Evolutionary conservation across 2,329 filamentous ascomycete species (phyloP).

Genomic region (Fusarium gaditjirri): DNA sequence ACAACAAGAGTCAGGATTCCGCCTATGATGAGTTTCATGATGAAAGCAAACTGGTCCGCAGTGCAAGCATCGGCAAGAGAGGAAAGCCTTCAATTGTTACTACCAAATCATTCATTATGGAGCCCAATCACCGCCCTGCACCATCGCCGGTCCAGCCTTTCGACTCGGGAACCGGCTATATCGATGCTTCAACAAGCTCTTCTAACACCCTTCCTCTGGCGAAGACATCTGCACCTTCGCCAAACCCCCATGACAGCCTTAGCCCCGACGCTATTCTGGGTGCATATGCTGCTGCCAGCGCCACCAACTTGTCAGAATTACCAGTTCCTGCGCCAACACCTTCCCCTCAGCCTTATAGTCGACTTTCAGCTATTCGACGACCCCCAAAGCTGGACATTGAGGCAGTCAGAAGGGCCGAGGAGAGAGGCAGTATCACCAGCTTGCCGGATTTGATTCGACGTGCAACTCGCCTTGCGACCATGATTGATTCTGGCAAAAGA

Average conservation of each 20-base stretch:
- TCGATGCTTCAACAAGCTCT: conserved; percentile 60
- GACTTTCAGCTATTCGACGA: conserved; percentile 65
- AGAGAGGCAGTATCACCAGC: conserved; percentile 89
- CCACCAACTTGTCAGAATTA: conserved; percentile 53
- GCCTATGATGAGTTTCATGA: conserved; percentile 61
- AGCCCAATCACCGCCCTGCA: conserved; percentile 44
- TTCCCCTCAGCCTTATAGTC: conserved; percentile 51
- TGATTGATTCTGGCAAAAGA: conserved; percentile 83
- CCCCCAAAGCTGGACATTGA: conserved; percentile 85
- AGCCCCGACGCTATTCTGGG: conserved; percentile 61
- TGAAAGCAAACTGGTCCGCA: conserved; percentile 68
- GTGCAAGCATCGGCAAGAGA: conserved; percentile 70
- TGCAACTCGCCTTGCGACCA: conserved; percentile 85
- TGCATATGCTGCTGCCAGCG: conserved; percentile 61
- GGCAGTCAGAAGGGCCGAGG: conserved; percentile 82
- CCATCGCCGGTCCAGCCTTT: conserved; percentile 56
- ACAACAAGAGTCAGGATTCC: conserved; percentile 56
- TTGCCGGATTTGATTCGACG: conserved; percentile 89
- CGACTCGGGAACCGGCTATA: conserved; percentile 57
- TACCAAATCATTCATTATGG: conserved; percentile 38
- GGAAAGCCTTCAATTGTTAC: conserved; percentile 67
- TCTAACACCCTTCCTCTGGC: conserved; percentile 54
- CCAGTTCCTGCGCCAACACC: conserved; percentile 39
- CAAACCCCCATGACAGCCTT: conserved; percentile 37
- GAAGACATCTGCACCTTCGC: conserved; percentile 27